A percentile compares a stretch with the other conserved stretches of the same genome.
Conservation (phyloP, 768 basidiomycete genomes). For the Tylopilus balloui region DNA sequence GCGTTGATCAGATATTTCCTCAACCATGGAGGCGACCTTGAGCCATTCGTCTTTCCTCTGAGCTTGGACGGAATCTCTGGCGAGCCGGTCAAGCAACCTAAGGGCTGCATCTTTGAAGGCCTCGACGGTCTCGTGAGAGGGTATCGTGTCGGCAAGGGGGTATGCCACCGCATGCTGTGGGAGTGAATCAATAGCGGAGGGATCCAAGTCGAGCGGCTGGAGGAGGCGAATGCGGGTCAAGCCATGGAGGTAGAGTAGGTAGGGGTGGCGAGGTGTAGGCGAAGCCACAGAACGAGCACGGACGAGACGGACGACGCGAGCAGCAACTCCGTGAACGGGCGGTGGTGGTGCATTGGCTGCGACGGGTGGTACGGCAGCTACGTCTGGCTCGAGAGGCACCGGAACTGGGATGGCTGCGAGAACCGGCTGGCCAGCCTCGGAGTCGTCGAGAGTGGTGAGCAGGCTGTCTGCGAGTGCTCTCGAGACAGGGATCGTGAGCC, state of each 20-base stretch:
- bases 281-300: conserved; percentile 46
- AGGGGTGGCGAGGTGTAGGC: conserved; percentile 46
- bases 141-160: conserved; percentile 37
- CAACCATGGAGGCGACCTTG: conserved; percentile 67
- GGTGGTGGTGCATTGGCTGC: conserved; percentile 19
- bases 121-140: conserved; percentile 51
- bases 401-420: conserved; percentile 61
- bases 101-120: conserved; percentile 68
- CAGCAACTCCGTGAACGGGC: conserved; percentile 65
- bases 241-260: conserved; percentile 69
- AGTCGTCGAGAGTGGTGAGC: conserved; percentile 61
- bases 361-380: not conserved
- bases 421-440: conserved; percentile 58
- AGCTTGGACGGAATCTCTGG: conserved; percentile 38
- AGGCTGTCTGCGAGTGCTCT: conserved; percentile 59
- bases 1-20: conserved; percentile 60
- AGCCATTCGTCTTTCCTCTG: conserved; percentile 61
- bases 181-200: conserved; percentile 30
- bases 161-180: conserved; percentile 45
- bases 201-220: conserved; percentile 31
- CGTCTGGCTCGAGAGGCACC: conserved; percentile 23
- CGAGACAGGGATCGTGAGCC: conserved; percentile 64
- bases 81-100: conserved; percentile 62
- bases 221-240: conserved; percentile 60
- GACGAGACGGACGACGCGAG: conserved; percentile 66